Conservation (phyloP, 768 basidiomycete species). For the Podaxis mareebaensis region DNA sequence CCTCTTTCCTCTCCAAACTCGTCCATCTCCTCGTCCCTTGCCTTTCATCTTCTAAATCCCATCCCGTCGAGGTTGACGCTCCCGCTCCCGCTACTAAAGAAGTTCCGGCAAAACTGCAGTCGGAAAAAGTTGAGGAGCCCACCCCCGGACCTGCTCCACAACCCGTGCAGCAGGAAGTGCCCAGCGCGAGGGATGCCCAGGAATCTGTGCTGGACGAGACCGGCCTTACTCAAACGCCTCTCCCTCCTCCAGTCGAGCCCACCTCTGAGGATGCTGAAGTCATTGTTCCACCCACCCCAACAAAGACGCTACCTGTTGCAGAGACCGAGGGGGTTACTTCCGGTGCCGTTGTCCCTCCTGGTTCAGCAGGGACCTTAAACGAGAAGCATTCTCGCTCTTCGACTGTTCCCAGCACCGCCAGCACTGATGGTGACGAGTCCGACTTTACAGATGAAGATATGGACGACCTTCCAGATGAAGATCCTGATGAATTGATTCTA, state of each 20-base stretch:
- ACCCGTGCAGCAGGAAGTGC: neutral
- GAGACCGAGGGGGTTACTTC: conserved; percentile 90
- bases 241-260: conserved; percentile 22
- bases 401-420: conserved; percentile 32
- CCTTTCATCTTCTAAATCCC: conserved; percentile 52
- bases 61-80: conserved; percentile 43
- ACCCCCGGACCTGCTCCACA: conserved; percentile 3
- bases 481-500: conserved; percentile 82
- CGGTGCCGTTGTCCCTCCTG: conserved; percentile 90
- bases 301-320: conserved; percentile 46
- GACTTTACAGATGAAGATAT: conserved; percentile 73
- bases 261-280: conserved; percentile 30
- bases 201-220: conserved; percentile 7
- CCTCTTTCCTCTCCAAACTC: conserved; percentile 60
- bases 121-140: conserved; percentile 9
- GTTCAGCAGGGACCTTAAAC: conserved; percentile 56
- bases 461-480: conserved; percentile 69
- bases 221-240: conserved; percentile 11
- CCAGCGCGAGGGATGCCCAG: neutral
- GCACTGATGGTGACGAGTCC: conserved; percentile 57
- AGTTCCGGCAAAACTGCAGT: conserved; percentile 15
- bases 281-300: conserved; percentile 37
- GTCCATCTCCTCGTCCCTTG: conserved; percentile 68
- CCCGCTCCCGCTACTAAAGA: conserved; percentile 22
- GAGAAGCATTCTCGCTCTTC: conserved; percentile 13